Evolutionary conservation across 2,329 filamentous ascomycete genomes (phyloP).

Genomic region (Fusarium sp.): DNA sequence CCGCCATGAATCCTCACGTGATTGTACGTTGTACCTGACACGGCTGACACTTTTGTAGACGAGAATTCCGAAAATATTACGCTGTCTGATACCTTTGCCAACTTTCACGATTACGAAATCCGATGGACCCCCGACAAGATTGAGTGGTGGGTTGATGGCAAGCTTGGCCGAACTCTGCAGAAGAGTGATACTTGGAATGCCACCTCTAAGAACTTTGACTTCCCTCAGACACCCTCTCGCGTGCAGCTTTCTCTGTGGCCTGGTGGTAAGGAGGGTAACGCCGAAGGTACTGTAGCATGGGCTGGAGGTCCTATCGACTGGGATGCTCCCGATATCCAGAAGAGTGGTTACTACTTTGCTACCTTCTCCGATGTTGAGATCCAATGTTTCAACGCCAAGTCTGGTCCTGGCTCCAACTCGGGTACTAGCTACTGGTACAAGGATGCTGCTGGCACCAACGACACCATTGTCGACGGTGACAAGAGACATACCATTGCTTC

Average conservation of each 20-base stretch:
- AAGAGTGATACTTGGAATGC: conserved; percentile 86
- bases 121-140: conserved; percentile 90
- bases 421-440: conserved; percentile 82
- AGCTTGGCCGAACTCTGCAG: conserved; percentile 77
- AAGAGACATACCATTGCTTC: conserved; percentile 81
- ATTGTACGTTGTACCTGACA: not conserved
- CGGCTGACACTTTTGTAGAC: conserved; percentile 60
- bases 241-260: conserved; percentile 97
- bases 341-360: conserved; percentile 89
- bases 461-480: conserved; percentile 79
- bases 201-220: conserved; percentile 83
- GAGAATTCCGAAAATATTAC: conserved; percentile 78
- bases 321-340: conserved; percentile 79
- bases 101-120: conserved; percentile 91
- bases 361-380: conserved; percentile 81
- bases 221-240: conserved; percentile 89
- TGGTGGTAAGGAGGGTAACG: conserved; percentile 82
- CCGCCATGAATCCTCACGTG: conserved; percentile 12
- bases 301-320: conserved; percentile 90
- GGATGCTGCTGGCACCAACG: conserved; percentile 71
- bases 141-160: conserved; percentile 87
- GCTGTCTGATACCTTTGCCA: conserved; percentile 74
- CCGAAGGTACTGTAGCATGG: conserved; percentile 87
- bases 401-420: conserved; percentile 72
- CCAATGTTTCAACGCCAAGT: conserved; percentile 79